Percentiles rank a stretch among this genome's conserved stretches.
These are phyloP conservation scores for rapeseed (Brassica napus) DNA, from an alignment of 345 rosid genomes.

Conservation along the genomic window DNA sequence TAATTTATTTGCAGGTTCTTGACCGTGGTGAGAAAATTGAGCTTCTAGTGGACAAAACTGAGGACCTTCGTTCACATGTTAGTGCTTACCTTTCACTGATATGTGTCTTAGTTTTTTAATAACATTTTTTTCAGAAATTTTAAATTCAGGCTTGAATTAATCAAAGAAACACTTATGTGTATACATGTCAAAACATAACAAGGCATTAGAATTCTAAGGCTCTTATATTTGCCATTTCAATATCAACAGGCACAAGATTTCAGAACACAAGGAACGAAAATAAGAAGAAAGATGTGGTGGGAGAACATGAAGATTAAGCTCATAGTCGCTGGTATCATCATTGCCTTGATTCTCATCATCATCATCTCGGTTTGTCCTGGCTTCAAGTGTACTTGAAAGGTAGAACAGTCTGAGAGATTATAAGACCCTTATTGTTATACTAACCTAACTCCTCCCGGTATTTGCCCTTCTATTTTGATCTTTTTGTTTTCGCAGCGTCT, in stretches of 20 bases:
- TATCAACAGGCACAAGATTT: constrained; percentile 70
- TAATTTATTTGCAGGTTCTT: constrained; percentile 50
- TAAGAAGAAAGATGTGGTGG: constrained; percentile 74
- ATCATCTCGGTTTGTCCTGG: constrained; percentile 59
- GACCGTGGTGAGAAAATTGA: constrained; percentile 86
- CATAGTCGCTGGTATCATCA: constrained; percentile 58
- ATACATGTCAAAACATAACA: not conserved
- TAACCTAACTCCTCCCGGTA: constrained; percentile 2
- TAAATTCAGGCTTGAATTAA: not conserved
- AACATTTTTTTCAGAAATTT: not conserved
- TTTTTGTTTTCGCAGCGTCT: not conserved
- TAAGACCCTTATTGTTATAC: not conserved
- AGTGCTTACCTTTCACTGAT: not conserved
- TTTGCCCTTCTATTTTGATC: not conserved
- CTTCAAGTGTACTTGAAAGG: constrained; percentile 49
- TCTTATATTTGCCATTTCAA: not conserved
- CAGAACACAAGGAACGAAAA: constrained; percentile 67
- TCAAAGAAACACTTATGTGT: not conserved
- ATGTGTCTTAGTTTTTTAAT: not conserved
- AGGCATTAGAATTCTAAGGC: not conserved
- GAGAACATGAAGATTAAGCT: constrained; percentile 85
- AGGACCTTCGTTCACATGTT: constrained; percentile 75
- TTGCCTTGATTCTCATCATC: constrained; percentile 64
- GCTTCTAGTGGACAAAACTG: constrained; percentile 76
- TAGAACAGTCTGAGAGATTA: not conserved